A percentile compares a stretch with the other conserved stretches of the same genome.
Evolutionary conservation across 257 asterid species (phyloP).

Genomic region (Nicotiana tomentosiformis): DNA sequence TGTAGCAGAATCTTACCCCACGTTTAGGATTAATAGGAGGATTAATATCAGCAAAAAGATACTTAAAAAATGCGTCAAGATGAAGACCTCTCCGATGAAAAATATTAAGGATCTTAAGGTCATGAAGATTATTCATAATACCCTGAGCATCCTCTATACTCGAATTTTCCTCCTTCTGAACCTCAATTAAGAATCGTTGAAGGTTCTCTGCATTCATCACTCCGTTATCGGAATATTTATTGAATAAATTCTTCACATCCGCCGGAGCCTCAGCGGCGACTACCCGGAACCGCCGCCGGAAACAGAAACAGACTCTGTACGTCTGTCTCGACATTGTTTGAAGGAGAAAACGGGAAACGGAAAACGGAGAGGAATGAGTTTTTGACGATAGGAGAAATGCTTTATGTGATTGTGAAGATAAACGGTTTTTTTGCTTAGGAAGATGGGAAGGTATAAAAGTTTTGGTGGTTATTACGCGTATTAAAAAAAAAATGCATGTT

Average conservation of each 20-base stretch:
- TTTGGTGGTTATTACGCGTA: not conserved
- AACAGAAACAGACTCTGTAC: conserved; percentile 65
- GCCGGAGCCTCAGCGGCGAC: conserved; percentile 60
- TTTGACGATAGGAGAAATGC: not conserved
- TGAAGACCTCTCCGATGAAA: conserved; percentile 47
- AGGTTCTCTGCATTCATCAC: conserved; percentile 42
- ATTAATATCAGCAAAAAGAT: conserved; percentile 48
- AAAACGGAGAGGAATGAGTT: not conserved
- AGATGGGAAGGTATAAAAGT: not conserved
- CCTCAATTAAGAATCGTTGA: conserved; percentile 50
- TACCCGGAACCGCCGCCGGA: conserved; percentile 50
- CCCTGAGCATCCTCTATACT: conserved; percentile 49
- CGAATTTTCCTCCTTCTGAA: conserved; percentile 50
- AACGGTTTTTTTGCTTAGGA: not conserved
- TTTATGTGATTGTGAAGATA: not conserved
- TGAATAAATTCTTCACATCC: conserved; percentile 38
- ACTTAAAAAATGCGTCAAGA: conserved; percentile 46
- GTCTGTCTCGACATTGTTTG: conserved; percentile 50
- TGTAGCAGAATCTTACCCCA: conserved; percentile 35
- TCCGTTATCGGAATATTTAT: conserved; percentile 44
- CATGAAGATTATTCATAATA: conserved; percentile 35
- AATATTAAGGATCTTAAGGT: conserved; percentile 23
- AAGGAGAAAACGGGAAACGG: not conserved
- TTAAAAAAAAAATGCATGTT: not conserved
- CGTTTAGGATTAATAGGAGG: conserved; percentile 45